phyloP scores from a whole-genome alignment of 495 filamentous ascomycete genomes.

The Aspergillus sclerotioniger region DNA sequence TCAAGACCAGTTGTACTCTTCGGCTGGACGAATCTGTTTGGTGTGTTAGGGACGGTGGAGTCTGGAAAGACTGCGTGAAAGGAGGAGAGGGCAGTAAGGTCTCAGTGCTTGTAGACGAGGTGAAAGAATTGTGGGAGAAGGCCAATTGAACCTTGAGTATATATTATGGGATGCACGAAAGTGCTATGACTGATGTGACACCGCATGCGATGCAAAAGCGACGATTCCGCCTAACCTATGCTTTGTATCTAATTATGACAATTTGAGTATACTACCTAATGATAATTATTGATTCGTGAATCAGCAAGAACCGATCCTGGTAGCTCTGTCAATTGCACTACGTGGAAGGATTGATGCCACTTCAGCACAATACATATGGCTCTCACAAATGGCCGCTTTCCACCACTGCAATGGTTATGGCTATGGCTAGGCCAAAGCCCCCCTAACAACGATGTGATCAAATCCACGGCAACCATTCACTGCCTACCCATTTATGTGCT shows the following conservation, averaged over 20 bases:
- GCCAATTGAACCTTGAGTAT: conserved; percentile 21
- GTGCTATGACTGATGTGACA: conserved; percentile 2
- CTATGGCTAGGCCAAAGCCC: too few species aligned
- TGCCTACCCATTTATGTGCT: background rate
- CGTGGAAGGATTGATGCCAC: background rate
- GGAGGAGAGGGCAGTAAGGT: conserved; percentile 57
- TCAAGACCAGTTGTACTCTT: conserved; percentile 85
- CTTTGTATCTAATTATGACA: background rate
- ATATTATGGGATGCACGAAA: background rate
- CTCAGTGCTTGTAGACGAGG: conserved; percentile 69
- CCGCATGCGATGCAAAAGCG: background rate
- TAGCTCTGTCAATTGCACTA: background rate
- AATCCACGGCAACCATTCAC: background rate
- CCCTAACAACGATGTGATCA: too few species aligned
- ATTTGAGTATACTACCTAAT: background rate
- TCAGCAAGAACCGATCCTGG: background rate
- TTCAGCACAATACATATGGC: background rate
- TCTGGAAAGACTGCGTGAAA: conserved; percentile 75
- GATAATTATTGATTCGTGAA: background rate
- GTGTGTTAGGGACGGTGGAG: conserved; percentile 77
- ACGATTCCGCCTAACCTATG: background rate
- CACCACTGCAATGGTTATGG: too few species aligned
- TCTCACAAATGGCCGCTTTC: too few species aligned
- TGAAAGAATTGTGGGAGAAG: conserved; percentile 51
- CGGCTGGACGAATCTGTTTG: conserved; percentile 73